Percentiles rank a stretch among this genome's conserved stretches.
Conservation (phyloP, 208 protist species). For the Endotrypanum monterogeii region DNA sequence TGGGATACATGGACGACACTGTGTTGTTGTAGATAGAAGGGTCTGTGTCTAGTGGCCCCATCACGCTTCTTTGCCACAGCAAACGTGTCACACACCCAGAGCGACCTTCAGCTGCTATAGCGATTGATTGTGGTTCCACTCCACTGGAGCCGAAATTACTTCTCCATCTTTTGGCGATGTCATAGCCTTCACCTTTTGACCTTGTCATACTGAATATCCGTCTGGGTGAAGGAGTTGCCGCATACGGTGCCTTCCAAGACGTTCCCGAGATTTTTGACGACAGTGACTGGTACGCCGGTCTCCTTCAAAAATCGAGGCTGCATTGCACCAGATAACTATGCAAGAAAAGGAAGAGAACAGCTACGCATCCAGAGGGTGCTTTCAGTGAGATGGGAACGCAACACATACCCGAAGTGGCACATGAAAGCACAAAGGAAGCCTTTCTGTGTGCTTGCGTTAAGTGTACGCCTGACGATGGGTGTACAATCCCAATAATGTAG, state of each 20-base stretch:
- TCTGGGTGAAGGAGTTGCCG: neutral
- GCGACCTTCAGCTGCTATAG: conserved; percentile 37
- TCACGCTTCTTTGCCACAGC: conserved; percentile 9
- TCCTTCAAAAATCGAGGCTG: too few species aligned
- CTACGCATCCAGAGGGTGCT: too few species aligned
- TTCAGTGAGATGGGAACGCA: too few species aligned
- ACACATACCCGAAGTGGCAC: too few species aligned
- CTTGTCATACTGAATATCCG: neutral
- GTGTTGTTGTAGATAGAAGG: neutral
- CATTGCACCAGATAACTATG: too few species aligned
- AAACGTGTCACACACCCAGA: conserved; percentile 30
- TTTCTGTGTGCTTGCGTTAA: too few species aligned
- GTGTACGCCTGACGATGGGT: too few species aligned
- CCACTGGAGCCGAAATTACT: neutral
- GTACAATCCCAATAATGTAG: too few species aligned
- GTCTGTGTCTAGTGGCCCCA: neutral
- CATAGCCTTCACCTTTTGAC: neutral
- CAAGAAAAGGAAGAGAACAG: too few species aligned
- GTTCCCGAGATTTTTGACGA: too few species aligned
- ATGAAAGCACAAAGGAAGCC: too few species aligned
- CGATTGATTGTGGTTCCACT: conserved; percentile 28
- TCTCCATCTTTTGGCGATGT: neutral
- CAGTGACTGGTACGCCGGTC: too few species aligned
- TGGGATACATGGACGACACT: neutral
- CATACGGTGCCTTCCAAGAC: conserved; percentile 1